Conservation (phyloP, 257 asterid genomes). For the Parsonsia alboflavescens region DNA sequence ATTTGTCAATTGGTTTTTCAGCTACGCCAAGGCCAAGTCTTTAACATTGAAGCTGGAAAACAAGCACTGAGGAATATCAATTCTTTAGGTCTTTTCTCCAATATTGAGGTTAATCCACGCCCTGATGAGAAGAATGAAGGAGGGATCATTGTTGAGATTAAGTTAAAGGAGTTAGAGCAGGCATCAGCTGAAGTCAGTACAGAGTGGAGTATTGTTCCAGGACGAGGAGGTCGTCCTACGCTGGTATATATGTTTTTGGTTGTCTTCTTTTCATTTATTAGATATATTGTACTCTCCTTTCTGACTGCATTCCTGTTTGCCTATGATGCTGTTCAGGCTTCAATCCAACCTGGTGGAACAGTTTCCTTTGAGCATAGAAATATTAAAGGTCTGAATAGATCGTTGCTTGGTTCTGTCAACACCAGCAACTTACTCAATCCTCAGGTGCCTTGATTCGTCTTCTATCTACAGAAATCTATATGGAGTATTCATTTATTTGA, state of each 20-base stretch:
- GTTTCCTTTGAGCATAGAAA: constrained; percentile 97
- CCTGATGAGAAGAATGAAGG: constrained; percentile 97
- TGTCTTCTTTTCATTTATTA: background rate
- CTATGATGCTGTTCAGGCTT: constrained; percentile 58
- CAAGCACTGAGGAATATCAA: constrained; percentile 89
- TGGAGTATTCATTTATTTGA: background rate
- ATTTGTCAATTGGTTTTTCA: constrained; percentile 29
- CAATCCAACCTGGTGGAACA: constrained; percentile 98
- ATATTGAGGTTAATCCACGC: constrained; percentile 95
- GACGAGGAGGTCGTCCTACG: constrained; percentile 95
- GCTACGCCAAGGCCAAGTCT: constrained; percentile 88
- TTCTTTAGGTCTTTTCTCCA: constrained; percentile 84
- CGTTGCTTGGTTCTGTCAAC: constrained; percentile 91
- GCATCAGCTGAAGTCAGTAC: constrained; percentile 97
- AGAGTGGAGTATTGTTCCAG: constrained; percentile 98
- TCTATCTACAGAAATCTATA: background rate
- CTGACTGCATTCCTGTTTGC: constrained; percentile 22
- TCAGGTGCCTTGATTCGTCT: constrained; percentile 46
- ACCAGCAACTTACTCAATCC: constrained; percentile 96
- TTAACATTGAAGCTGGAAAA: constrained; percentile 92
- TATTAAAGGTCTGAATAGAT: constrained; percentile 83
- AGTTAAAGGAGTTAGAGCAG: constrained; percentile 93
- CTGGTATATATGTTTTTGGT: constrained; percentile 41
- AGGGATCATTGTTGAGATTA: constrained; percentile 84
- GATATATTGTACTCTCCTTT: background rate